Base-by-base conservation (phyloP, 208 protist species). In the Wallacemonas sp. region DNA sequence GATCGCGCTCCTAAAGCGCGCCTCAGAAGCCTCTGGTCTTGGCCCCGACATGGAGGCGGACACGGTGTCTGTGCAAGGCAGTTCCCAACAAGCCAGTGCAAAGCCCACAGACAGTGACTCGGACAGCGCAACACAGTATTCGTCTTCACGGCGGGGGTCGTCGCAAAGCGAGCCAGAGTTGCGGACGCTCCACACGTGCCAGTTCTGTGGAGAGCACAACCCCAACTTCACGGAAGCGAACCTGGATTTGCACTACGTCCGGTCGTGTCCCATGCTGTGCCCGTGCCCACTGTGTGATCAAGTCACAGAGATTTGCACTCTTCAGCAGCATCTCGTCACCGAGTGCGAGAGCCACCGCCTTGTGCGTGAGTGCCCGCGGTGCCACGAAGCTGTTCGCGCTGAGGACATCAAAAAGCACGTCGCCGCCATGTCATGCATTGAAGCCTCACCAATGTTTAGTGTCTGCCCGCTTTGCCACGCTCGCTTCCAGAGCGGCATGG, bases 271-370 rank as follows among this genome's bases (percentile, higher is more conserved):
- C 41, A 96, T 97, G 93, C 82, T 97, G 17, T 95, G 88, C 65
- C 90, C 85, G 12, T 97, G 93, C 62, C 90, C 88, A 27, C 71
- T 96, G 55, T 97, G 93, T 48, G 85, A 93, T 48, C 91, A 97
- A 80, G 88, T 97, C 32, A 96, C 89, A 26, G 89, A 97, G 70
- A 95, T 97, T 55, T 78, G 83, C 58, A 88, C 81, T 23, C 72
- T 97, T 55, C 88, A 95, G 72, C 75, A 93, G 64, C 93, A 97
- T 71, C 72, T 94, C n/a, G 82, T 95, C 23, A 75, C 65, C 6
- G 93, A 97, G 73, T 97, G 93, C 61, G 85, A 92, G 65, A 77
- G 80, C 32, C 70, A 76, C 19, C 60, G 61, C 11, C 61, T 89
- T 23, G 87, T 96, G 62, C 76, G 81, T 2, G 82, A 95, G 80